These are phyloP conservation scores for Hypoxylon perforatum DNA, from an alignment of 495 filamentous ascomycete genomes.

Conservation along the genomic window DNA sequence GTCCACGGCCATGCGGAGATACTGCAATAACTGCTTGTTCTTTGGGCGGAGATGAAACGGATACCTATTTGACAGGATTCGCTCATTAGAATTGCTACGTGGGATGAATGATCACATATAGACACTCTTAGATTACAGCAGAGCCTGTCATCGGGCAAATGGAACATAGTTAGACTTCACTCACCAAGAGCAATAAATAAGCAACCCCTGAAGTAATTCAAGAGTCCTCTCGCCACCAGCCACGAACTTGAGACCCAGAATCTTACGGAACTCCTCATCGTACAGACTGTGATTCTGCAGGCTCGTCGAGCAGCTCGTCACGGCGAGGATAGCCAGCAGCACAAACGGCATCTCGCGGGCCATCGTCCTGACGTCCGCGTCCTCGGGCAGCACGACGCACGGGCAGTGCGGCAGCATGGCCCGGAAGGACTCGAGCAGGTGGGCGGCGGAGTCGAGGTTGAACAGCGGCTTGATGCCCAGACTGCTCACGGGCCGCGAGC, in stretches of 20 bases:
- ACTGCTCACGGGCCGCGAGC: conserved; percentile 35
- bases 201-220: conserved; percentile 57
- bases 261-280: conserved; percentile 62
- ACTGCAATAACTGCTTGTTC: conserved; percentile 55
- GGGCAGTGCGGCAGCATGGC: conserved; percentile 55
- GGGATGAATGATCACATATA: background rate
- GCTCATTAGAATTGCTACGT: conserved; percentile 1
- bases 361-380: conserved; percentile 50
- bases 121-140: background rate
- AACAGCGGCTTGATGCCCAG: conserved; percentile 58
- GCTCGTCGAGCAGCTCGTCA: conserved; percentile 53
- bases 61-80: conserved; percentile 48
- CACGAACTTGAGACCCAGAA: conserved; percentile 60
- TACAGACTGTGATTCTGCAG: conserved; percentile 60
- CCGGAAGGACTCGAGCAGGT: conserved; percentile 52
- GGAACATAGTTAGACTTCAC: conserved; percentile 18
- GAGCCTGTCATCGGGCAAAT: background rate
- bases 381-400: conserved; percentile 47
- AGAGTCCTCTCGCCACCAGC: conserved; percentile 58
- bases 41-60: conserved; percentile 61
- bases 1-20: conserved; percentile 59
- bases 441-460: conserved; percentile 58
- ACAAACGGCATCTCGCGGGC: conserved; percentile 55
- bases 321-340: conserved; percentile 57
- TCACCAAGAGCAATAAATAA: conserved; percentile 60